Base-by-base conservation (phyloP, 2,329 filamentous ascomycete genomes). In the Bimuria novae-zelandiae region DNA sequence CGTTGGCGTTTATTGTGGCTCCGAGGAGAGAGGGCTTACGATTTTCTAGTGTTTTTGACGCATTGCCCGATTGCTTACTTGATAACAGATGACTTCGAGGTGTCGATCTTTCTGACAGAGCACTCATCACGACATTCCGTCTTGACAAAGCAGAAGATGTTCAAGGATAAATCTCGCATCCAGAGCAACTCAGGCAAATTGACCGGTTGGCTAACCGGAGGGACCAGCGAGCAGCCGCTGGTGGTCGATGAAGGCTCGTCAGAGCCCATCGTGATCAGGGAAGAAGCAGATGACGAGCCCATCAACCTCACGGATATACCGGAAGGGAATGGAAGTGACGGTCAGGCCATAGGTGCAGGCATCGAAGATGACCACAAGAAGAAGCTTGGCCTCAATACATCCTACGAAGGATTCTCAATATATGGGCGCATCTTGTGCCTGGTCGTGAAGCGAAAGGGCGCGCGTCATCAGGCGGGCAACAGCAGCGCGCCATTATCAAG, bases 331-430 rank as follows among this genome's bases (percentile, higher is more conserved):
- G 44, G 54, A 46, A 43, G 54, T 29, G 51, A 37, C 23, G 39
- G 57, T 30, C 43, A 54, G 25, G 37, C 54, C 39, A 58, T 45
- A 51, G 57, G 66, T 17, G 63, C 65, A 19, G 54, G 55, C 5
- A 54, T 56, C 4, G 68, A 62, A 22, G 63, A 95, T 75, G 86
- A 89, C 52, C 89, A 96, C 67, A 95, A 97, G 77, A 97, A 99
- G 79, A 97, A 97, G 73, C 77, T 96, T 63, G 84, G 83, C 17
- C 84, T 97, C 78, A 87, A 89, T 56, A 94, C 93, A 22, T 87
- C 86, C 12, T 99, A 97, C 75, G 92, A 97, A 67, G 93, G 94
- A 7, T 97, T 97, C 76, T 90, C 89, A 64, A 97, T 99, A 68
- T 96, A 96, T 76, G 92, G 94, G 10, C 89, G 91, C 62, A 91